Base-by-base conservation (phyloP, 371 early-diverging fungal species). In the Conidiobolus incongruus region DNA sequence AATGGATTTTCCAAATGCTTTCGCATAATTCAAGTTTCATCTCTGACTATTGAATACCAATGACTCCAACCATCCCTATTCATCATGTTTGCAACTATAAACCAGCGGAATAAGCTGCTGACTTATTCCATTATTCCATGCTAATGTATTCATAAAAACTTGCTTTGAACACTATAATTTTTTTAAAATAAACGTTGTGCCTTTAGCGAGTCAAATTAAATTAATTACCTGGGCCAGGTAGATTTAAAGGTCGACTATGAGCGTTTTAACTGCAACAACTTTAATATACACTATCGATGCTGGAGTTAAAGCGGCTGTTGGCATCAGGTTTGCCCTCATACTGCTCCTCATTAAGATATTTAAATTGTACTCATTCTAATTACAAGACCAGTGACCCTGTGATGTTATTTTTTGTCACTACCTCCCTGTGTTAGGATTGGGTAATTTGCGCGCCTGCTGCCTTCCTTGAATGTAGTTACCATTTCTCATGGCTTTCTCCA, bases 31-130 rank as follows among this genome's bases (percentile, higher is more conserved):
- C 53, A 59, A 61, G 61, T 66, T 62, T 68, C 65, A 66, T 64
- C 68, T 68, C 67, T 64, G 61, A 63, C 65, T 59, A 62, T 60
- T 56, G 60, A 66, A 66, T 68, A 58, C 64, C 58, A 68, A 62
- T 68, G 61, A 59, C 66, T 62, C 66, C 63, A 63, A 63, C 64
- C 62, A 60, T 61, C 59, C 59, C 63, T 62, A 61, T 63, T 67
- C 61, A 65, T 61, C 61, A 63, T 64, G 63, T 63, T 61, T 50
- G 52, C 56, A 56, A 55, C 55, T 53, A 54, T 53, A 61, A 62
- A 56, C 59, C 59, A 65, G 58, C 60, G 58, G 57, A 61, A 65
- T 57, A 59, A 53, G 61, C 57, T 55, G 46, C 44, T 48, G 58
- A 59, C 60, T 56, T 64, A 61, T 61, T 61, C 46, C 48, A 64